Conservation (phyloP, 164 flowering plant genomes). For the Magnolia officinalis region DNA sequence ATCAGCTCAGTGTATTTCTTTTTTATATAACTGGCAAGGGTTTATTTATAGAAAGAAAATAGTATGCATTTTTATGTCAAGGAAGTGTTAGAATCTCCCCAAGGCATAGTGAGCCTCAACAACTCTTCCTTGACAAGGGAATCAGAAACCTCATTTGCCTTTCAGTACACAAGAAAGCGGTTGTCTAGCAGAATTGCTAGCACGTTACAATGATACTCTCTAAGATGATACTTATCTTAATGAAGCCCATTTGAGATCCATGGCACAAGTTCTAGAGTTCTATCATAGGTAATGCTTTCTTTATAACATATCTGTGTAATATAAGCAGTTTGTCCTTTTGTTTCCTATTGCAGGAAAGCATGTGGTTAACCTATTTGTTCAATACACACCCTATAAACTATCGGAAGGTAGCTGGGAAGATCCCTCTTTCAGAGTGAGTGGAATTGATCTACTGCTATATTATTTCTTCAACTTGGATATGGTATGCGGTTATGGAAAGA, state of each 20-base stretch:
- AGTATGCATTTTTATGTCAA: too few species aligned
- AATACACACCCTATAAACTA: slow-evolving; percentile 90
- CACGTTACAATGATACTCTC: background rate
- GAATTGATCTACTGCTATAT: background rate
- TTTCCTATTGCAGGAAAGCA: slow-evolving; percentile 65
- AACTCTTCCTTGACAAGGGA: background rate
- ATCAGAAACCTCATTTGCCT: background rate
- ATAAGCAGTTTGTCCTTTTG: background rate
- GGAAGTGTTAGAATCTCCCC: background rate
- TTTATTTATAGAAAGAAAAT: too few species aligned
- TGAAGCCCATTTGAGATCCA: too few species aligned
- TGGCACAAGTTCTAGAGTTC: too few species aligned
- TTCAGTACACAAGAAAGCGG: background rate
- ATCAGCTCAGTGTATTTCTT: background rate
- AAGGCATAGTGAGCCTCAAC: background rate
- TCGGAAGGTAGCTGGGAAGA: slow-evolving; percentile 86
- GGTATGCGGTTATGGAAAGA: background rate
- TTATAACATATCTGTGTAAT: too few species aligned
- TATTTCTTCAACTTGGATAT: background rate
- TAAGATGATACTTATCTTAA: too few species aligned
- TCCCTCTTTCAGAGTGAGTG: slow-evolving; percentile 66
- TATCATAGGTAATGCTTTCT: too few species aligned
- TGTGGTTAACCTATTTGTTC: slow-evolving; percentile 84
- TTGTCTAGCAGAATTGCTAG: background rate
- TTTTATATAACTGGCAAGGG: too few species aligned